phyloP scores from a whole-genome alignment of 441 rosid species.

The Gossypium laxum region DNA sequence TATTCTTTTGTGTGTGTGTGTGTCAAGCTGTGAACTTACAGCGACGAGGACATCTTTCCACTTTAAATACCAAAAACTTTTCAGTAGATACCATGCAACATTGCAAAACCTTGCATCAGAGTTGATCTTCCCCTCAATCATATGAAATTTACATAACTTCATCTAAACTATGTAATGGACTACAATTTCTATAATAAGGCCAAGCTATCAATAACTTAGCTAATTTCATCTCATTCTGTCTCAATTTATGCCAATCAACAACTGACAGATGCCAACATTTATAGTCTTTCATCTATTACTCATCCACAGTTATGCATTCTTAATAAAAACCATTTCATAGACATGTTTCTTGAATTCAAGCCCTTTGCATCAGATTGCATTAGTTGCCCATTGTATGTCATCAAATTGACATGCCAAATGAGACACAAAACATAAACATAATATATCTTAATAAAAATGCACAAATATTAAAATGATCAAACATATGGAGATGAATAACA shows the following conservation, averaged over 20 bases:
- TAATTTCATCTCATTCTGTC: not conserved
- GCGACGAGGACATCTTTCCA: not conserved
- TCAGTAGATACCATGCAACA: not conserved
- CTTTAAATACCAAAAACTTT: not conserved
- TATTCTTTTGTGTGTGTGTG: not conserved
- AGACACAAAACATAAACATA: not conserved
- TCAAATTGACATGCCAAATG: not conserved
- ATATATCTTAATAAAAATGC: not conserved
- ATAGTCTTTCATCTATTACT: conserved; percentile 3
- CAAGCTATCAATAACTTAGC: not conserved
- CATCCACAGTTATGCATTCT: not conserved
- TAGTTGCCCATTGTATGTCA: not conserved
- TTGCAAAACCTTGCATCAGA: not conserved
- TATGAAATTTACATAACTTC: not conserved
- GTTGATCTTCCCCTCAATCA: not conserved
- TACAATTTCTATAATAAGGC: too few species aligned
- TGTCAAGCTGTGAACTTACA: not conserved
- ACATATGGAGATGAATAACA: not conserved
- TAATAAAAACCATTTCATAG: not conserved
- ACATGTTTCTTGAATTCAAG: not conserved
- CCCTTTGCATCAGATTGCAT: not conserved
- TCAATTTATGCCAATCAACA: not conserved
- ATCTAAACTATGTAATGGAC: not conserved
- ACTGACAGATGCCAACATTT: not conserved
- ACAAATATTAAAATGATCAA: not conserved